A percentile compares a stretch with the other conserved stretches of the same genome.
phyloP scores from a whole-genome alignment of 441 rosid genomes.

The Gossypium gossypioides region DNA sequence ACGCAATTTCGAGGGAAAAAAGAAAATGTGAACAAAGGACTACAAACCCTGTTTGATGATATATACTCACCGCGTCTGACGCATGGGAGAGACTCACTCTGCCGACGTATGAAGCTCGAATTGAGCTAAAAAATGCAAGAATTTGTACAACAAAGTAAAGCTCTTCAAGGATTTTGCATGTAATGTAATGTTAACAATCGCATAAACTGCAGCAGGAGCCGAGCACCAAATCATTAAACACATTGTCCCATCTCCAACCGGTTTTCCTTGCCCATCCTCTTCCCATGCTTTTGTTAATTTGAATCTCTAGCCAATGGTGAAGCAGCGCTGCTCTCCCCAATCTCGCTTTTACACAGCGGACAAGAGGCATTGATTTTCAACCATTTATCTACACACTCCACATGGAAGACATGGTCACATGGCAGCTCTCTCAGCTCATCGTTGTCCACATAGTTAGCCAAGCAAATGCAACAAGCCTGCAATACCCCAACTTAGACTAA shows the following conservation, averaged over 20 bases:
- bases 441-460: conserved; percentile 47
- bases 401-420: conserved; percentile 58
- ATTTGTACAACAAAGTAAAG: neutral
- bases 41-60: neutral
- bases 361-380: conserved; percentile 59
- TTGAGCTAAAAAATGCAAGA: neutral
- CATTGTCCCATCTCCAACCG: neutral
- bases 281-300: neutral
- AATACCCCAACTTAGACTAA: neutral
- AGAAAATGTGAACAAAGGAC: neutral
- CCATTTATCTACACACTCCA: conserved; percentile 68
- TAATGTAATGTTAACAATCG: neutral
- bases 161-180: neutral
- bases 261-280: neutral
- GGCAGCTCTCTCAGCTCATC: conserved; percentile 59
- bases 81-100: neutral
- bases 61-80: neutral
- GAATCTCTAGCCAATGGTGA: conserved; percentile 19
- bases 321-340: conserved; percentile 35
- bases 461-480: conserved; percentile 71
- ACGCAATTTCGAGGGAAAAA: neutral
- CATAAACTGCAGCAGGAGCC: neutral
- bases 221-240: neutral
- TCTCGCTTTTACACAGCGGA: conserved; percentile 63
- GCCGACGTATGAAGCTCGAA: neutral